Evolutionary conservation across 164 flowering plant species (phyloP).

Genomic region (Chimonanthus praecox): DNA sequence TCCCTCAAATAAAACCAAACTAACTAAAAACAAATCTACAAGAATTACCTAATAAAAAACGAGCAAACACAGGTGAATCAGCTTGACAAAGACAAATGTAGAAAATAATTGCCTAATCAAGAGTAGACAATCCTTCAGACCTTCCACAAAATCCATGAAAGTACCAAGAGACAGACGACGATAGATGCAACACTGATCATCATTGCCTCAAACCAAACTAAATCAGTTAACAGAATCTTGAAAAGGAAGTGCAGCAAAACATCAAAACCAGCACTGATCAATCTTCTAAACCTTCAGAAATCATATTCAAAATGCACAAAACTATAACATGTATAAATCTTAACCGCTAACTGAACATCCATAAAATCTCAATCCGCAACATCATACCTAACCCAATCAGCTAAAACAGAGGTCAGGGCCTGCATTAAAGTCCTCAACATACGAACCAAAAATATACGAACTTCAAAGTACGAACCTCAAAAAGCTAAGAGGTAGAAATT

Average conservation of each 20-base stretch:
- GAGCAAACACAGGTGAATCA: not conserved
- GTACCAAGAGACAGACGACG: not conserved
- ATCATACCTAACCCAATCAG: constrained; percentile 1
- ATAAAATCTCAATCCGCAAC: not conserved
- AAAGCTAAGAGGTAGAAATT: not conserved
- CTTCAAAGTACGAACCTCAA: not conserved
- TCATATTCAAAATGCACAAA: no score
- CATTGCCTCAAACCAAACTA: not conserved
- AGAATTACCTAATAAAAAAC: not conserved
- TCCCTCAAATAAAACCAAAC: not conserved
- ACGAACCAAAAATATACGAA: not conserved
- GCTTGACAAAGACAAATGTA: not conserved
- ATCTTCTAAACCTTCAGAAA: no score
- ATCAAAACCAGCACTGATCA: not conserved
- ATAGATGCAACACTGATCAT: no score
- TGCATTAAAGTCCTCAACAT: not conserved
- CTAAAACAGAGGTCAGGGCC: not conserved
- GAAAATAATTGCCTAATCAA: not conserved
- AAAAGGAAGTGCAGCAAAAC: not conserved
- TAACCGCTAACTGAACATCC: not conserved
- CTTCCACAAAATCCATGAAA: not conserved
- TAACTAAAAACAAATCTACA: not conserved
- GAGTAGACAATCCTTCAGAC: no score
- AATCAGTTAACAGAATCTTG: not conserved
- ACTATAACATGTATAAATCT: not conserved